These are phyloP conservation scores for Telopea speciosissima DNA, from an alignment of 177 flowering plant genomes.

Conservation along the genomic window DNA sequence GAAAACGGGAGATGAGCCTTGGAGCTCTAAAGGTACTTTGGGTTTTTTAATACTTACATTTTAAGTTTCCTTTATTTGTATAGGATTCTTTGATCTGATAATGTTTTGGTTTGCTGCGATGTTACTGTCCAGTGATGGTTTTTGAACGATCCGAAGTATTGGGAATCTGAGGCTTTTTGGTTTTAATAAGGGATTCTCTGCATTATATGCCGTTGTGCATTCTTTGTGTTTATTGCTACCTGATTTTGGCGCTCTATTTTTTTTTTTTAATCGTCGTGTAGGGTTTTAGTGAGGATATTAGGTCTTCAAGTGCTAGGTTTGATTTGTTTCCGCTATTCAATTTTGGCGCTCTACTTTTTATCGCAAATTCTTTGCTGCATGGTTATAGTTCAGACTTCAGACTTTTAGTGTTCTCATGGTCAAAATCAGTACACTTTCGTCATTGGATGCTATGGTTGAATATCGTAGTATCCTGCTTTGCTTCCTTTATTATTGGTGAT, in stretches of 20 bases:
- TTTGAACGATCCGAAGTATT: not conserved
- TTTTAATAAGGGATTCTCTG: not conserved
- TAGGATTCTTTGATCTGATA: not conserved
- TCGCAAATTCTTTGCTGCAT: not conserved
- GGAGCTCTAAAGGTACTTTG: slow-evolving; percentile 29
- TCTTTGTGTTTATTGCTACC: slow-evolving; percentile 7
- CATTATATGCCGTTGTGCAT: not conserved
- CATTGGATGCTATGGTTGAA: not conserved
- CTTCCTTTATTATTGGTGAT: no score
- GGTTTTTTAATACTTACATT: not conserved
- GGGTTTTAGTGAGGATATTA: not conserved
- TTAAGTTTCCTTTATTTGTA: not conserved
- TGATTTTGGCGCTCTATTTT: not conserved
- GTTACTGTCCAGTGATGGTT: not conserved
- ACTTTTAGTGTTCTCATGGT: not conserved
- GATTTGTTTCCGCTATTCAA: not conserved
- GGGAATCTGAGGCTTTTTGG: not conserved
- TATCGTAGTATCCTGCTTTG: not conserved
- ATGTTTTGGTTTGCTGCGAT: not conserved
- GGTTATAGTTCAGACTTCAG: not conserved
- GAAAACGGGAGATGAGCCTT: slow-evolving; percentile 33
- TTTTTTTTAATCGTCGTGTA: not conserved
- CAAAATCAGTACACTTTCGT: not conserved
- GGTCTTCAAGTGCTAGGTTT: not conserved
- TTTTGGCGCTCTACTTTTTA: no score